Evolutionary conservation across 2,329 filamentous ascomycete genomes (phyloP), one percentile per base, ranked within the genome.

Genomic region (Colletotrichum tropicicola): DNA sequence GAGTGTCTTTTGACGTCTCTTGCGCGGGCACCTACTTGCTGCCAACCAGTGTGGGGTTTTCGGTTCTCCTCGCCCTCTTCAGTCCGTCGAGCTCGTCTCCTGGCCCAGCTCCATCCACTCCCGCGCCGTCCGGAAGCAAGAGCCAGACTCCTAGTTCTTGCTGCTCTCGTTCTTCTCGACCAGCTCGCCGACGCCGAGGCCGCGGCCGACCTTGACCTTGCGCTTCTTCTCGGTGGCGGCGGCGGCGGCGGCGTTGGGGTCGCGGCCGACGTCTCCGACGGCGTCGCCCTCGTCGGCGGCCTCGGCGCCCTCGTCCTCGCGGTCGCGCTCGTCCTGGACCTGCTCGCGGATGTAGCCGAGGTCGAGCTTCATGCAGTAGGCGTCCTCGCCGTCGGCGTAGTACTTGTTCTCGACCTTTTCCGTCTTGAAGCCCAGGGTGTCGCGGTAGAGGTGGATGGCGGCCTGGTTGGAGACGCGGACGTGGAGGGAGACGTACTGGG

Each of bases 351-450:
- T 84, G 69, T 85, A 82, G 64, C 86, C 82, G 44, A 99, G 85
- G 73, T 98, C 91, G 77, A 97, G 92, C 68, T 90, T 90, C 96
- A 99, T 99, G 75, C 89, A 92, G 76, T 90, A 97, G 37, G 96
- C 96, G 82, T 99, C 93, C 82, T 99, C 96, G 65, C 95, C 95
- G 78, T 99, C 96, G 62, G 96, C 96, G 77, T 99, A 99, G 86
- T 97, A 97, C 81, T 94, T 96, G 51, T 87, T 77, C 80, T 97
- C 93, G 10, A 91, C 89, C 83, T 94, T 96, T 69, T 96, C 93
- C 70, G 92, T 92, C 75, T 90, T 87, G 85, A 98, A 98, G 58
- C 93, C 91, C 1, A 98, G 88, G 0, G 94, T 98, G 76, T 97
- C 92, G 72, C 93, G 90, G 87, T 99, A 99, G 21, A 99, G 87